Percentiles rank a stretch among this genome's conserved stretches.
Evolutionary conservation across 2,329 filamentous ascomycete species (phyloP).

Genomic region (Leptodontidium sp.): DNA sequence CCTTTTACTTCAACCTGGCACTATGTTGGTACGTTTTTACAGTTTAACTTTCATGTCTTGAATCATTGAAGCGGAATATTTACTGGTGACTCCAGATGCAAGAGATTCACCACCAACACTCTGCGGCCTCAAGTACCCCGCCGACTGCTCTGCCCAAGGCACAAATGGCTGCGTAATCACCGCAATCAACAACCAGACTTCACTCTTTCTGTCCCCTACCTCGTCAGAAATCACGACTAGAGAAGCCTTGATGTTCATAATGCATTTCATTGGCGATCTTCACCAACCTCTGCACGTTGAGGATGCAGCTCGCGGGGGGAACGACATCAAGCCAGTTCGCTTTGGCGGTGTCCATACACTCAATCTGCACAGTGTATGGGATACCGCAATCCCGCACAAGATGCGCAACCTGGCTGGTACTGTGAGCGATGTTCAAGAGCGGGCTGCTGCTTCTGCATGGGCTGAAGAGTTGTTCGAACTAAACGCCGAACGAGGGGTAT

Average conservation of each 20-base stretch:
- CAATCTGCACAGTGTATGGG: slow-evolving; percentile 79
- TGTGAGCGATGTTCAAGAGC: slow-evolving; percentile 16
- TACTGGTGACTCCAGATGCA: slow-evolving; percentile 42
- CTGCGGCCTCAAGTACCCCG: slow-evolving; percentile 2
- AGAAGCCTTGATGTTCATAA: slow-evolving; percentile 63
- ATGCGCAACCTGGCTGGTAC: slow-evolving; percentile 57
- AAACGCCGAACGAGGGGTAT: slow-evolving; percentile 6
- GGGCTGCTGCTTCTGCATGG: slow-evolving; percentile 31
- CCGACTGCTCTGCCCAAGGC: slow-evolving; percentile 60
- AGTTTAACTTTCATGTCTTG: no score
- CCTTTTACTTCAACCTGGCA: slow-evolving; percentile 68
- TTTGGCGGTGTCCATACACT: slow-evolving; percentile 55
- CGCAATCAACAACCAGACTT: slow-evolving; percentile 49
- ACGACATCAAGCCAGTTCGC: slow-evolving; percentile 71
- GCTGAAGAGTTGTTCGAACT: slow-evolving; percentile 59
- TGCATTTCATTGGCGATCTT: slow-evolving; percentile 74
- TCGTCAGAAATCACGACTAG: slow-evolving; percentile 47
- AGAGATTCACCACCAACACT: slow-evolving; percentile 46
- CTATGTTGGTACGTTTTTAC: slow-evolving; percentile 71
- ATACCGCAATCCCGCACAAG: slow-evolving; percentile 71
- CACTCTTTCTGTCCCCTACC: slow-evolving; percentile 57
- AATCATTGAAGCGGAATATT: not conserved
- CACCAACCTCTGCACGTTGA: slow-evolving; percentile 73
- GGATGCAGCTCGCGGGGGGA: slow-evolving; percentile 69
- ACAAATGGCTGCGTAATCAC: slow-evolving; percentile 64